Conservation (phyloP, 768 basidiomycete species). For the Auriscalpium microsporum region DNA sequence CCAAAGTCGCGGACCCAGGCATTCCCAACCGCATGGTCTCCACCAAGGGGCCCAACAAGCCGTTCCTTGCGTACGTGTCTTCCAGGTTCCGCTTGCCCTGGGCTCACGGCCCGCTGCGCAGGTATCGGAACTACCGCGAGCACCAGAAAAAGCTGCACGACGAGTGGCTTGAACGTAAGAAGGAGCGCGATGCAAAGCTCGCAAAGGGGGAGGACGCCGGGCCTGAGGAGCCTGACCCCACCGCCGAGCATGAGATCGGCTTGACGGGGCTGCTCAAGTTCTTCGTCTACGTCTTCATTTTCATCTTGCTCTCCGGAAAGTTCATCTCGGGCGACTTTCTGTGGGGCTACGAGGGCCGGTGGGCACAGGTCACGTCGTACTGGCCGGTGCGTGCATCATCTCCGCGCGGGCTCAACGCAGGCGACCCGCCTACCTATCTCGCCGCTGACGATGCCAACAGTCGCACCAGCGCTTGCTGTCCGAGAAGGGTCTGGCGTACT, state of each 20-base stretch:
- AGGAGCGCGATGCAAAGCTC: conserved; percentile 63
- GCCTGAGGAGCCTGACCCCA: conserved; percentile 67
- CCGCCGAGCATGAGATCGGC: conserved; percentile 58
- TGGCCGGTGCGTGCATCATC: conserved; percentile 43
- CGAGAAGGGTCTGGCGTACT: conserved; percentile 54
- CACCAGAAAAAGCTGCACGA: conserved; percentile 52
- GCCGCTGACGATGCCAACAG: conserved; percentile 24
- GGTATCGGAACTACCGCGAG: conserved; percentile 60
- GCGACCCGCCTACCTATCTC: background rate
- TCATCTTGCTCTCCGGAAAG: conserved; percentile 57
- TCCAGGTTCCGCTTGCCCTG: background rate
- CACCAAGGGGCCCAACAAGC: conserved; percentile 75
- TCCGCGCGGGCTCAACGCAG: background rate
- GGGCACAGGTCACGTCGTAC: conserved; percentile 49
- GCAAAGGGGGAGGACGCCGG: conserved; percentile 67
- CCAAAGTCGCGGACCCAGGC: conserved; percentile 52
- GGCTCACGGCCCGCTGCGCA: conserved; percentile 20
- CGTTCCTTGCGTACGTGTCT: conserved; percentile 68
- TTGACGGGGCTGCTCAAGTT: conserved; percentile 62
- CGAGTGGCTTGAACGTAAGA: conserved; percentile 62
- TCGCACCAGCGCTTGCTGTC: conserved; percentile 64
- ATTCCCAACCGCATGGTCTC: conserved; percentile 66
- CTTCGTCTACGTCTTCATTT: conserved; percentile 44
- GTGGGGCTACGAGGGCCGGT: conserved; percentile 75
- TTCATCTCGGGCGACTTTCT: conserved; percentile 82